These are phyloP conservation scores for Dryadomyces quercus-mongolicae DNA, from an alignment of 2,329 filamentous ascomycete species.

Conservation along the genomic window DNA sequence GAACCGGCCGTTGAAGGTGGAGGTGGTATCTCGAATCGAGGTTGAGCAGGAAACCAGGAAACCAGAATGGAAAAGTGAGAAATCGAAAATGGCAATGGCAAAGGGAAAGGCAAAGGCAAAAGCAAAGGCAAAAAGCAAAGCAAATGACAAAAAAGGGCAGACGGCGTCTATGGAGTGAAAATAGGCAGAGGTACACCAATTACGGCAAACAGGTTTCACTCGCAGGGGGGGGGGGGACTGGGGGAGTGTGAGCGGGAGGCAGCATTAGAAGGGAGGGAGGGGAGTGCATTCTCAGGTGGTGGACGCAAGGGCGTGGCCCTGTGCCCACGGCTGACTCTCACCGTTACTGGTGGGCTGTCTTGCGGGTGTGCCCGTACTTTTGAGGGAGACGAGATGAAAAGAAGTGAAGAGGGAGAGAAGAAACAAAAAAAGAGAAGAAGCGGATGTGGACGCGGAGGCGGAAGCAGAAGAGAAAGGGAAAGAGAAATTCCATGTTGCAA, in stretches of 20 bases:
- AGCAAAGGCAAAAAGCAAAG: neutral
- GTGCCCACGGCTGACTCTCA: neutral
- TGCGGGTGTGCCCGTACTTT: neutral
- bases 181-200: neutral
- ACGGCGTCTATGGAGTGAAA: neutral
- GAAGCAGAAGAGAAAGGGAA: no score
- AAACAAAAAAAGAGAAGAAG: neutral
- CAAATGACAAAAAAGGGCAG: neutral
- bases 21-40: neutral
- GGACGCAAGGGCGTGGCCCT: neutral
- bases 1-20: neutral
- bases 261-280: neutral
- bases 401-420: neutral
- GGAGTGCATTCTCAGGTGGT: neutral
- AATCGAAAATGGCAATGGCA: no score
- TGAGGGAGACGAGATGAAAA: neutral
- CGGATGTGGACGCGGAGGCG: neutral
- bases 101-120: neutral
- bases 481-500: neutral
- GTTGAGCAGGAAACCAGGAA: neutral
- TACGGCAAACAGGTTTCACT: neutral
- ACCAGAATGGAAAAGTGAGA: no score
- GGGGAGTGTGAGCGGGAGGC: neutral
- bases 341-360: neutral
- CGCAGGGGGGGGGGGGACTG: neutral